These are phyloP conservation scores for Naganishia sp. DNA, from an alignment of 1,284 basidiomycete species.

Conservation along the genomic window DNA sequence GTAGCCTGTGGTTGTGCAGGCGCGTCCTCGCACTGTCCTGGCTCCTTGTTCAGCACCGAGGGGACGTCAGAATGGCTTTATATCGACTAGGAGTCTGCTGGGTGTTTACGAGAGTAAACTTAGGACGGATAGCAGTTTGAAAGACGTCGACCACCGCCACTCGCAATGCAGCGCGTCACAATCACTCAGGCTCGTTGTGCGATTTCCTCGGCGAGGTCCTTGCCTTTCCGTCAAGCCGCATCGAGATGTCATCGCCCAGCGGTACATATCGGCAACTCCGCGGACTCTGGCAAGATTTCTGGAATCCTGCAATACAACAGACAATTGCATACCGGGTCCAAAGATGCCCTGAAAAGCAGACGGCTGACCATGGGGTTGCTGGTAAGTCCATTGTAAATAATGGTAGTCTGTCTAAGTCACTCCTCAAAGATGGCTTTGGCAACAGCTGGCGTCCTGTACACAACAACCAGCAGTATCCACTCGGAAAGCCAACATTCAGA, in stretches of 20 bases:
- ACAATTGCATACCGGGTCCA: background rate
- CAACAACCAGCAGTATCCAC: background rate
- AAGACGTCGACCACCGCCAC: background rate
- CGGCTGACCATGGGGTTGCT: background rate
- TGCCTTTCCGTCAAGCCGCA: background rate
- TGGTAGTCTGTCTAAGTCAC: background rate
- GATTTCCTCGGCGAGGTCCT: background rate
- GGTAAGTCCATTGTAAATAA: background rate
- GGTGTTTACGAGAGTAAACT: too few relatives aligned
- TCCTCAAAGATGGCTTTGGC: conserved; percentile 6
- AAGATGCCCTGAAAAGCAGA: background rate
- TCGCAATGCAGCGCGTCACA: conserved; percentile 4
- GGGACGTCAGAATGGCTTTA: too few relatives aligned
- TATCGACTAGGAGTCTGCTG: too few relatives aligned
- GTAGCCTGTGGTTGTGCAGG: too few relatives aligned
- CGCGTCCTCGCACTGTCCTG: too few relatives aligned
- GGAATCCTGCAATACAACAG: background rate
- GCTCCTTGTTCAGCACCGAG: too few relatives aligned
- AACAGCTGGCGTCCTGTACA: conserved; percentile 10
- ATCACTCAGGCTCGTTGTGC: background rate
- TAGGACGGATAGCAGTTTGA: background rate
- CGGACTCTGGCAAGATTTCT: background rate
- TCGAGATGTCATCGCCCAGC: too few relatives aligned
- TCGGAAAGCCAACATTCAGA: conserved; percentile 13
- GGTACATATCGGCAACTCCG: too few relatives aligned